Evolutionary conservation across 805 yeast species (phyloP).

Genomic region (Candida odintsovae): DNA sequence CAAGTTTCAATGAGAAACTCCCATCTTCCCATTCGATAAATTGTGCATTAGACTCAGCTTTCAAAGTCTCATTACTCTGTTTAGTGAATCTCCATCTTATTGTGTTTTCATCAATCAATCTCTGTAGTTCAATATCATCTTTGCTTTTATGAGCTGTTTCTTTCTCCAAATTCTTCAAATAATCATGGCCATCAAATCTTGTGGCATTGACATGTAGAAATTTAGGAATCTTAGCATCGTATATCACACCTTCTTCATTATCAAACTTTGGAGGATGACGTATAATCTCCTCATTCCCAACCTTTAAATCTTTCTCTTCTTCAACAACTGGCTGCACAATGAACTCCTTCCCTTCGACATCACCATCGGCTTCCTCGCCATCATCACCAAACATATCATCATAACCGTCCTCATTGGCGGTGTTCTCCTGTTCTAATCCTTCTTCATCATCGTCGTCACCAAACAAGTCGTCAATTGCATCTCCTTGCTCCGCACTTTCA

Average conservation of each 20-base stretch:
- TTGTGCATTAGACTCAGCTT: conserved; percentile 84
- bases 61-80: conserved; percentile 45
- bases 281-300: conserved; percentile 41
- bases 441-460: conserved; percentile 24
- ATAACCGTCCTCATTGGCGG: neutral
- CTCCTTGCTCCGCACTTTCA: conserved; percentile 10
- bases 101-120: conserved; percentile 73
- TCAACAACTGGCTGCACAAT: conserved; percentile 8
- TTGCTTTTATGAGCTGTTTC: conserved; percentile 35
- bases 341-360: conserved; percentile 29
- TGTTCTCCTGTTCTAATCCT: conserved; percentile 1
- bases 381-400: conserved; percentile 10
- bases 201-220: conserved; percentile 77
- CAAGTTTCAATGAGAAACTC: conserved; percentile 74
- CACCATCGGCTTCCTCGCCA: conserved; percentile 29
- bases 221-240: conserved; percentile 68
- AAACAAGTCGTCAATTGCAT: conserved; percentile 36
- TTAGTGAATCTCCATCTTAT: conserved; percentile 91
- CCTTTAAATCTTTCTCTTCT: conserved; percentile 25
- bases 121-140: conserved; percentile 53
- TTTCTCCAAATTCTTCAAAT: conserved; percentile 45
- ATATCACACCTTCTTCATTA: conserved; percentile 29
- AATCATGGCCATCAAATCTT: conserved; percentile 76
- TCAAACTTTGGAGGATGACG: conserved; percentile 32
- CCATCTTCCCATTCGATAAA: conserved; percentile 96